Evolutionary conservation across 2,329 filamentous ascomycete species (phyloP).

Genomic region (Colletotrichum sp.): DNA sequence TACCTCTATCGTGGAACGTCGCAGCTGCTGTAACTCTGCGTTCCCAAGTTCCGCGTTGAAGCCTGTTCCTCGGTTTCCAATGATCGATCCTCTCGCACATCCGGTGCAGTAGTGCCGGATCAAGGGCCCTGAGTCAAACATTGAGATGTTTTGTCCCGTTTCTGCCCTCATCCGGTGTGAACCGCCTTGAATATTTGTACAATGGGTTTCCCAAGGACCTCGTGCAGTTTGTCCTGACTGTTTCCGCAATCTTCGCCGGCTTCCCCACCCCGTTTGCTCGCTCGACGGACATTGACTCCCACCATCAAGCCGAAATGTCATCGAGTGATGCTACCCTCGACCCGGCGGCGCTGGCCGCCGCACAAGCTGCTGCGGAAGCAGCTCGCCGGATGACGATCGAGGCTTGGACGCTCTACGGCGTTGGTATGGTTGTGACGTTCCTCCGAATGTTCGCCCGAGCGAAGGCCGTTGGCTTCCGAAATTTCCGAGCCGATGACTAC

Average conservation of each 20-base stretch:
- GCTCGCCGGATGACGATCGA: slow-evolving; percentile 23
- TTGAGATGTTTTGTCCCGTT: neutral
- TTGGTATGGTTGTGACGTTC: slow-evolving; percentile 29
- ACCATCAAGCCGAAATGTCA: neutral
- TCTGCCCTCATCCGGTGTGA: neutral
- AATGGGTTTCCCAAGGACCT: neutral
- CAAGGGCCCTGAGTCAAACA: neutral
- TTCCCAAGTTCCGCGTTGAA: neutral
- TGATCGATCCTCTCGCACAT: neutral
- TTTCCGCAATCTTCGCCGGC: neutral
- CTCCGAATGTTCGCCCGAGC: slow-evolving; percentile 34
- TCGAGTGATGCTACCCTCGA: neutral
- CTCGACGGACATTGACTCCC: neutral
- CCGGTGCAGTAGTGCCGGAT: neutral
- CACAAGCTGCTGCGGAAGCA: slow-evolving; percentile 25
- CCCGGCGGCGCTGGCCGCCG: slow-evolving; percentile 25
- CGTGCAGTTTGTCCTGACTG: neutral
- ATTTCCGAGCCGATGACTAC: slow-evolving; percentile 33
- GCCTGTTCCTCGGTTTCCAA: neutral
- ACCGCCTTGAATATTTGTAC: neutral
- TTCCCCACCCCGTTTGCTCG: neutral
- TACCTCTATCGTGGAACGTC: neutral
- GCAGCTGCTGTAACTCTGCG: neutral
- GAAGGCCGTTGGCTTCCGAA: slow-evolving; percentile 25
- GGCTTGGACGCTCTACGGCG: slow-evolving; percentile 31